Percentiles rank a stretch among this genome's conserved stretches.
phyloP scores from a whole-genome alignment of 1,284 basidiomycete genomes.

The Cryptococcus sp. region DNA sequence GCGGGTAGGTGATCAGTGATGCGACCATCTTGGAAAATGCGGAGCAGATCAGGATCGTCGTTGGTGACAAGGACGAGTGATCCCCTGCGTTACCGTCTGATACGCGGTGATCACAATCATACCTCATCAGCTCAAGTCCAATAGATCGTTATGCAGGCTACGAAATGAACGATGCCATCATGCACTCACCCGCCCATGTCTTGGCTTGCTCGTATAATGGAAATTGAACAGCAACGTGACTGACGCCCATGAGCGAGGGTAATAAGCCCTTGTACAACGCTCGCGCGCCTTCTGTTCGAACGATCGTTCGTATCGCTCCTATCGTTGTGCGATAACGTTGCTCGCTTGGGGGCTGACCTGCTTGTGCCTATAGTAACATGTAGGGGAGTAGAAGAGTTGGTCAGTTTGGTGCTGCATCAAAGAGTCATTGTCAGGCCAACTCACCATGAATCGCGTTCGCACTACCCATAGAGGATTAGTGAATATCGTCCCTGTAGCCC shows the following conservation, averaged over 20 bases:
- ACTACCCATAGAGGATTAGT: conserved; percentile 97
- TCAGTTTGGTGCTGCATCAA: background rate
- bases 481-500: conserved; percentile 82
- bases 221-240: conserved; percentile 92
- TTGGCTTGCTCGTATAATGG: conserved; percentile 93
- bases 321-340: conserved; percentile 79
- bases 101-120: too few species aligned
- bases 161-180: background rate
- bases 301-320: conserved; percentile 83
- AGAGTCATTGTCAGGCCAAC: conserved; percentile 33
- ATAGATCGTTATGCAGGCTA: background rate
- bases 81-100: conserved; percentile 34
- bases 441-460: conserved; percentile 95
- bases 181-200: conserved; percentile 70
- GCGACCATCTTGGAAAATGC: conserved; percentile 91
- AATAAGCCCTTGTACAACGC: conserved; percentile 91
- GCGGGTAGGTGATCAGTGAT: conserved; percentile 89
- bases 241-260: conserved; percentile 83
- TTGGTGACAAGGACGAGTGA: conserved; percentile 62
- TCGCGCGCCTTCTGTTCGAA: conserved; percentile 74
- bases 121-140: background rate
- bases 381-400: background rate
- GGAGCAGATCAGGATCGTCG: conserved; percentile 79
- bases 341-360: conserved; percentile 67
- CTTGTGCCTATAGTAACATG: conserved; percentile 44